Percentiles rank a stretch among this genome's conserved stretches.
Conservation (phyloP, 805 yeast genomes). For the Wickerhamiella qilinensis region DNA sequence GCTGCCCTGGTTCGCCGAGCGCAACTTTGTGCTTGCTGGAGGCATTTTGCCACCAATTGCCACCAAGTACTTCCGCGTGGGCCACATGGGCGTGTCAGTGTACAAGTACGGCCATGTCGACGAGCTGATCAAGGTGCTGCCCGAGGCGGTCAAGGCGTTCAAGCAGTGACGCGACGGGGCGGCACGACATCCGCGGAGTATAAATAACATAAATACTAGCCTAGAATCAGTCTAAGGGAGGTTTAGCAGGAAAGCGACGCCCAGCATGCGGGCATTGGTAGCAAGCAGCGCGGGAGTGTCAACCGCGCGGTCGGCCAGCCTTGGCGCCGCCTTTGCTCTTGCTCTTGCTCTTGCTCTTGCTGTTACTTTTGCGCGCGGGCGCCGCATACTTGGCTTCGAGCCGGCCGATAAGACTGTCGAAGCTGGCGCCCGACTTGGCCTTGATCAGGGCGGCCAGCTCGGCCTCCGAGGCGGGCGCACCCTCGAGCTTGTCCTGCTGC, state of each 20-base stretch:
- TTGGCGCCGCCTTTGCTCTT: too few relatives aligned
- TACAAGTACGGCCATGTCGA: conserved; percentile 43
- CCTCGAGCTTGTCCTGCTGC: conserved; percentile 33
- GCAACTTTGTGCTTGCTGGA: conserved; percentile 70
- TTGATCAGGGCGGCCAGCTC: conserved; percentile 24
- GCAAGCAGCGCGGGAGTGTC: too few relatives aligned
- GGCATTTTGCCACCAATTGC: conserved; percentile 75
- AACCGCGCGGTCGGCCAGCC: too few relatives aligned
- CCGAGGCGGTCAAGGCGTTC: conserved; percentile 15
- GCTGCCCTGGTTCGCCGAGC: conserved; percentile 36
- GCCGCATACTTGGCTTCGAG: conserved; percentile 23
- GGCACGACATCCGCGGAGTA: too few relatives aligned
- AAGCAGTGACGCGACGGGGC: too few relatives aligned
- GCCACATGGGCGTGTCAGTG: conserved; percentile 87
- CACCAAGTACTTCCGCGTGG: conserved; percentile 76
- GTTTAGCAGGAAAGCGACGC: too few relatives aligned
- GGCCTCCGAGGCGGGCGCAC: conserved; percentile 16
- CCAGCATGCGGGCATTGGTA: too few relatives aligned
- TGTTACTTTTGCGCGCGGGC: too few relatives aligned
- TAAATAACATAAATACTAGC: too few relatives aligned
- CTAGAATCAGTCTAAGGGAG: too few relatives aligned
- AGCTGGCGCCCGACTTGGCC: conserved; percentile 17
- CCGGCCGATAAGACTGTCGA: conserved; percentile 16
- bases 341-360: too few relatives aligned
- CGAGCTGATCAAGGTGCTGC: conserved; percentile 31